Conservation (phyloP, 2,329 filamentous ascomycete genomes). For the Fusarium newnesense region DNA sequence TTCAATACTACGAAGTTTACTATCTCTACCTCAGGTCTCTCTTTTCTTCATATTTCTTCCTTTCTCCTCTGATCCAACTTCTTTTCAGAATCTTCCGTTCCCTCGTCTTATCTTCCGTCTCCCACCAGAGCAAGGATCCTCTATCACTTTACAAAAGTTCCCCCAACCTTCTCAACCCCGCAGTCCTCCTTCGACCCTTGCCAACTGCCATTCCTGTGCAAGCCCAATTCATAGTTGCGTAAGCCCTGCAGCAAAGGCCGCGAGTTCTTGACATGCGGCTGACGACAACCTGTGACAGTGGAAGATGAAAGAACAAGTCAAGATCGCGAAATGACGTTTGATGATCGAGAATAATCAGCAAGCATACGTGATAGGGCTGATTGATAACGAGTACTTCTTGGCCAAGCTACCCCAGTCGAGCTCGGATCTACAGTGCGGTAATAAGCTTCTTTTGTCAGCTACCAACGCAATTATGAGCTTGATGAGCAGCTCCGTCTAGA, state of each 20-base stretch:
- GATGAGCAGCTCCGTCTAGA: not conserved
- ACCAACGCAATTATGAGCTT: not conserved
- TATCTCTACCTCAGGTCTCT: not conserved
- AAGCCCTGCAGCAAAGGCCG: slow-evolving; percentile 25
- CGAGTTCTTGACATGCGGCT: slow-evolving; percentile 20
- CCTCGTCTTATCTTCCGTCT: slow-evolving; percentile 17
- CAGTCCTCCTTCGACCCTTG: slow-evolving; percentile 10
- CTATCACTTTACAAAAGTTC: slow-evolving; percentile 34
- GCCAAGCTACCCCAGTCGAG: not conserved
- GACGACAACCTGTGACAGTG: slow-evolving; percentile 20
- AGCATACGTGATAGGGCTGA: slow-evolving; percentile 14
- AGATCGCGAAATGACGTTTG: slow-evolving; percentile 12
- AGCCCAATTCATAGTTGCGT: slow-evolving; percentile 24
- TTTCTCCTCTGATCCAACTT: not conserved
- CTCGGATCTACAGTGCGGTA: not conserved
- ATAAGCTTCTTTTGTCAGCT: not conserved
- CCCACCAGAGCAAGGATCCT: slow-evolving; percentile 20
- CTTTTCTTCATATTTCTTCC: not conserved
- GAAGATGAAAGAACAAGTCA: not conserved
- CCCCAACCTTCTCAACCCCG: slow-evolving; percentile 16
- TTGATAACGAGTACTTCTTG: slow-evolving; percentile 3
- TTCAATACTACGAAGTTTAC: not conserved
- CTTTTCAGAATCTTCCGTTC: not conserved
- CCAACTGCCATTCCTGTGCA: slow-evolving; percentile 15
- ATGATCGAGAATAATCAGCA: not conserved